Evolutionary conservation across 1,139 yeast genomes (phyloP).

Genomic region (Nadsonia commutata): DNA sequence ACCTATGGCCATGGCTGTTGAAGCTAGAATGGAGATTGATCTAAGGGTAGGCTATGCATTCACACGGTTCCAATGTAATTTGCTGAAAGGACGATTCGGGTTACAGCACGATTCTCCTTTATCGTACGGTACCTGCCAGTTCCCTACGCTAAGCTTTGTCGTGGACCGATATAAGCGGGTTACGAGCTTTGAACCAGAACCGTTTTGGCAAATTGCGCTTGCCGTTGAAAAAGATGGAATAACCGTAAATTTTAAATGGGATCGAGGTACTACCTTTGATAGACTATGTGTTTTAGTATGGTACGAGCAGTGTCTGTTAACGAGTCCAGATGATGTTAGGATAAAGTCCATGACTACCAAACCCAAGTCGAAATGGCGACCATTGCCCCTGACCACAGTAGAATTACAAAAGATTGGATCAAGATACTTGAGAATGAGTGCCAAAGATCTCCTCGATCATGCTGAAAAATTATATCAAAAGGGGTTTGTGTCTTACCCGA

Average conservation of each 20-base stretch:
- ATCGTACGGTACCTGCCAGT: constrained; percentile 92
- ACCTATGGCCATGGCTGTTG: constrained; percentile 68
- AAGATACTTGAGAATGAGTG: constrained; percentile 54
- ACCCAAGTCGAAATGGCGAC: constrained; percentile 66
- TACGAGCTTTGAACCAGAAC: constrained; percentile 55
- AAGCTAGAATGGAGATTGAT: constrained; percentile 77
- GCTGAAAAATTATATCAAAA: constrained; percentile 79
- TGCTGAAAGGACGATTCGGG: constrained; percentile 24
- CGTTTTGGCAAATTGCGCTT: constrained; percentile 61
- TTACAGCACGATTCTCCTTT: constrained; percentile 24
- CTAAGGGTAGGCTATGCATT: constrained; percentile 80
- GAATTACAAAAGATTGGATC: constrained; percentile 84
- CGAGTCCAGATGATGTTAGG: constrained; percentile 29
- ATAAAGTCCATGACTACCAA: constrained; percentile 39
- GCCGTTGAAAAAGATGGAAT: constrained; percentile 27
- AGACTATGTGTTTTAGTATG: constrained; percentile 44
- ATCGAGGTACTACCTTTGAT: constrained; percentile 57
- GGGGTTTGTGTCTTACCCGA: constrained; percentile 86
- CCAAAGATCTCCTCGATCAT: constrained; percentile 57
- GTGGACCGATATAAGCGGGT: constrained; percentile 85
- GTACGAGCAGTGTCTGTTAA: constrained; percentile 48
- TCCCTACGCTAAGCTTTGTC: constrained; percentile 91
- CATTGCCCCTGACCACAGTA: constrained; percentile 90
- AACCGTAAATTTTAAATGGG: constrained; percentile 45
- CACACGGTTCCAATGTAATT: constrained; percentile 57